Base-by-base conservation (phyloP, 192 early-diverging fungal species). In the Kappamyces sp. region DNA sequence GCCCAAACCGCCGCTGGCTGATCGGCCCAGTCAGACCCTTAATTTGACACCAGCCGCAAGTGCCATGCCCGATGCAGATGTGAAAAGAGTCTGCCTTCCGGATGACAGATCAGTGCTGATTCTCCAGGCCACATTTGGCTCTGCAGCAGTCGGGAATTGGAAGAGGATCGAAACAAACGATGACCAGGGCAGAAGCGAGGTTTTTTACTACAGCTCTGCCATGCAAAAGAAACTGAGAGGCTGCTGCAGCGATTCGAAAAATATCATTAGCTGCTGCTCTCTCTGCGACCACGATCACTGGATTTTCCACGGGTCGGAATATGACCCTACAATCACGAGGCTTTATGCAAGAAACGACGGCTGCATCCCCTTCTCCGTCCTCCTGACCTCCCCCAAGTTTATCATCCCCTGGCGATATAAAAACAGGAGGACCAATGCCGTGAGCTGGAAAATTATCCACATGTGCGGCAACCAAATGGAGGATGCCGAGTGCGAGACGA, bases 371-470 rank as follows among this genome's bases (percentile, higher is more conserved):
- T 70, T 68, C n/a, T 60, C 54, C 15, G 54, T 67, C 12, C 54
- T 61, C 15, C 38, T 58, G n/a, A 31, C 32, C 5, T 47, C 60
- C 31, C 61, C 63, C 14, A 66, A 69, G 59, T 74, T 78, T 37
- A 66, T 72, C 42, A 61, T 78, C 14, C 76, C 76, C 2, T 78
- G 76, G 76, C 63, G 76, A 6, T 78, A 74, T 55, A 61, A 67
- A 15, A 74, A 71, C 63, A 49, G 66, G 30, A 35, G 55, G 40
- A 68, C 76, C 8, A 48, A 61, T 5, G 64, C 55, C 49, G 69
- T 74, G 29, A 63, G 66, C 7, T 78, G 76, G 76, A 78, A 78
- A 53, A 63, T 78, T 42, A 66, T 74, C 52, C 76, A 78, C 49
- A 38, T 68, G 58, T 63, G 64, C 37, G 59, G 58, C 2, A 64